Base-by-base conservation (phyloP, 2,329 filamentous ascomycete genomes). In the Cadophora sp. region DNA sequence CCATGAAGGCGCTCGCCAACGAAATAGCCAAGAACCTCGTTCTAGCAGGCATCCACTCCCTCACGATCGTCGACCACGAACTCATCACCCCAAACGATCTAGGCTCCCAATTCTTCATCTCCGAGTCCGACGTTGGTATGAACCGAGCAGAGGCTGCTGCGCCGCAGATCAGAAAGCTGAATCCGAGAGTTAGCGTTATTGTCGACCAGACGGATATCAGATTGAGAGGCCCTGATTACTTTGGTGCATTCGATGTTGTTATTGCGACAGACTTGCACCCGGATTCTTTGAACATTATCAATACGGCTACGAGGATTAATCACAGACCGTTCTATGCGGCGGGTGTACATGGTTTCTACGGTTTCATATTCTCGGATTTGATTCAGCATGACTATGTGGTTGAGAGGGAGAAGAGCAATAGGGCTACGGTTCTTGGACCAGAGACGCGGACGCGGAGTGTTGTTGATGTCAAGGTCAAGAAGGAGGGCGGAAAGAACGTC, bases 1-100 rank as follows among this genome's bases (percentile, higher is more conserved):
- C 90, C 34, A 89, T 97, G 79, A 92, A 92, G 77, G 94, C 92
- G 0, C 87, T 99, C 19, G 94, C 92, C 67, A 97, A 95, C 78
- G 96, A 99, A 81, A 91, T 98, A 65, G 94, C 96, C 71, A 99
- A 99, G 84, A 99, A 98, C 78, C 89, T 99, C 26, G 95, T 97
- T 22, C 88, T 99, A 2, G 94, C 96, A 26, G 96, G 96, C 68
- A 92, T 99, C 75, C 92, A 92, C 67, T 95, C 93, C 37, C 85
- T 99, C 69, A 98, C 95, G 19, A 89, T 99, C 66, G 84, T 96
- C 68, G 96, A 99, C 80, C 87, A 92, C 75, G 89, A 91, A 65
- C 71, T 82, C 11, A 91, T 97, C 66, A 91, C 87, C 0, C 90
- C 94, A 75, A 87, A 91, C 62, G 95, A 98, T 78, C 83, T 97